These are phyloP conservation scores for Talaromyces sp. DNA, from an alignment of 2,329 filamentous ascomycete genomes.

Conservation along the genomic window DNA sequence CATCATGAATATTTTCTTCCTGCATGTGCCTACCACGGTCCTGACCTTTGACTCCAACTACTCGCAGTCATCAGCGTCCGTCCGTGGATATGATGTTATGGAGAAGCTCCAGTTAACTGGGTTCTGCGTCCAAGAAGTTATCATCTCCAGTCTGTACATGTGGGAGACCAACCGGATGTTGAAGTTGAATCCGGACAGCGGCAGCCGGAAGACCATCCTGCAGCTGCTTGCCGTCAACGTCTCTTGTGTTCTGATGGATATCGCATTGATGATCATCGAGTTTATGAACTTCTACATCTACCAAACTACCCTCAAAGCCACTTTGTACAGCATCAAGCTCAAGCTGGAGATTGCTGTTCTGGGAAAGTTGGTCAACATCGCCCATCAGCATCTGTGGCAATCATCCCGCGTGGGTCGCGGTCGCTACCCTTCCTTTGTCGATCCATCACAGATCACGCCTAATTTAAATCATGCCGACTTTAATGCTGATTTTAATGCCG, in stretches of 20 bases:
- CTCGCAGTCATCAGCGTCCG: conserved; percentile 14
- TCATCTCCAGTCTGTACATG: conserved; percentile 53
- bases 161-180: conserved; percentile 51
- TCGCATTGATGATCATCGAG: conserved; percentile 44
- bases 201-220: conserved; percentile 44
- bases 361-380: conserved; percentile 44
- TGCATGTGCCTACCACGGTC: conserved; percentile 57
- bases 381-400: conserved; percentile 30
- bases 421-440: conserved; percentile 26
- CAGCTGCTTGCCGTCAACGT: conserved; percentile 59
- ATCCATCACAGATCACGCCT: conserved; percentile 17
- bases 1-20: conserved; percentile 54
- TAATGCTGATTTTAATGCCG: too few relatives aligned
- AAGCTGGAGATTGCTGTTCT: conserved; percentile 60
- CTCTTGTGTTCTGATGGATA: conserved; percentile 51
- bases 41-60: conserved; percentile 51
- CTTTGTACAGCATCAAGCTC: conserved; percentile 39
- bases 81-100: conserved; percentile 29
- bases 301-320: conserved; percentile 44
- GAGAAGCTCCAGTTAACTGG: conserved; percentile 44
- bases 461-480: conserved; percentile 19
- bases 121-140: conserved; percentile 48
- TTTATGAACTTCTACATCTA: conserved; percentile 44
- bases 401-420: conserved; percentile 9
- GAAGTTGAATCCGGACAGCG: conserved; percentile 25